Evolutionary conservation across 208 protist genomes (phyloP), one percentile per base, ranked within the genome.

Genomic region (Crithidia bombi): DNA sequence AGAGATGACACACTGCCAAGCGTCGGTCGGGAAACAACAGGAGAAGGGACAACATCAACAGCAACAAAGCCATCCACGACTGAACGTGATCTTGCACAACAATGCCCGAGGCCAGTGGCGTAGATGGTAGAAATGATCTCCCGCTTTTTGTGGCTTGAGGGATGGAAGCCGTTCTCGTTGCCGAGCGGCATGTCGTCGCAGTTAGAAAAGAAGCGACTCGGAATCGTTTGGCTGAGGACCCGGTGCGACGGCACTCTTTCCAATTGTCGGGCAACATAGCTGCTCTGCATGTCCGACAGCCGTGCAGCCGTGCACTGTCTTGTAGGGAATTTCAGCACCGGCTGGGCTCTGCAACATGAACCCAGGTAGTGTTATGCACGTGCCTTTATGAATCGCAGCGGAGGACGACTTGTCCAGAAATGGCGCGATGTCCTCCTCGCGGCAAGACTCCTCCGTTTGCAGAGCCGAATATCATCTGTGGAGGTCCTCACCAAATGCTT

Each of bases 211-310:
- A 85, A 96, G 35, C 87, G 83, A 41, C 81, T 92, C 17, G 65
- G 59, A 15, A 91, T 74, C 1, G 73, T 65, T 15, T 78, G 33
- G 2, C 49, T 63, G 1, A 96, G 58, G 14, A 96, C 79, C 83
- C 91, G 1, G 82, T 85, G 43, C 88, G 73, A 5, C 73, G 82
- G 62, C 84, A 87, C 65, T 94, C 84, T 43, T n/a, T 94, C 83
- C 26, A 96, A 36, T 46, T 90, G 84, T 1, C 87, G 77, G 19
- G 84, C 87, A 19, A 94, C 76, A 65, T 94, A 94, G 69, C 87
- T 93, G 64, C 89, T 90, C 72, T 94, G 85, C 91, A 94, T 93
- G 28, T 96, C 91, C n/a, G 17, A 93, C 41, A n/a, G 81, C 67
- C 1, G 69, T 85, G 76, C 85, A 91, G 26, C 77, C 83, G 61